A percentile compares a stretch with the other conserved stretches of the same genome.
Evolutionary conservation across 2,329 filamentous ascomycete genomes (phyloP).

Genomic region (Macrophomina pseudophaseolina): DNA sequence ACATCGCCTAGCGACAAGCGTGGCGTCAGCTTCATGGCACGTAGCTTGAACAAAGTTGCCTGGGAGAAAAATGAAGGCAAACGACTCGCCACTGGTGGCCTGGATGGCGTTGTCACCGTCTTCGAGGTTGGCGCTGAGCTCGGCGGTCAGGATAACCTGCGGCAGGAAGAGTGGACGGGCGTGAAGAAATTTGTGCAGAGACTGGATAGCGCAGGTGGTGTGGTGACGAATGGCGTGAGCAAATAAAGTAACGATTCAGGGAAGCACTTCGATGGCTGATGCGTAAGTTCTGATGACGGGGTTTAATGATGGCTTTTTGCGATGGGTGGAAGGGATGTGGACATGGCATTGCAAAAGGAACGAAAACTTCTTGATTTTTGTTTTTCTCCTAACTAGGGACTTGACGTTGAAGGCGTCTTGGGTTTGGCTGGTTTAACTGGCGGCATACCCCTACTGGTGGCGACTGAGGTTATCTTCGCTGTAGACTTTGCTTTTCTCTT

Average conservation of each 20-base stretch:
- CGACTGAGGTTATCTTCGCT: neutral
- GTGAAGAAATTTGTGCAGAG: slow-evolving; percentile 88
- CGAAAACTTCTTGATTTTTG: neutral
- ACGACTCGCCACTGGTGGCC: slow-evolving; percentile 84
- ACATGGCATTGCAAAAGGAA: neutral
- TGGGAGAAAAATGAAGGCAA: slow-evolving; percentile 93
- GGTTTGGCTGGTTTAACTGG: slow-evolving; percentile 14
- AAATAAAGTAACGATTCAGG: slow-evolving; percentile 1
- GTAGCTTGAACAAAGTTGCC: slow-evolving; percentile 90
- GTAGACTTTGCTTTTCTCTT: neutral
- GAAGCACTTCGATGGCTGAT: neutral
- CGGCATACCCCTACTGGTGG: slow-evolving; percentile 18
- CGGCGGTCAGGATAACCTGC: slow-evolving; percentile 81
- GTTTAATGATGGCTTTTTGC: neutral
- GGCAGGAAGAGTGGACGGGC: slow-evolving; percentile 88
- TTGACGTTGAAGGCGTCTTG: slow-evolving; percentile 9
- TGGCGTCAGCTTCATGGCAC: slow-evolving; percentile 68
- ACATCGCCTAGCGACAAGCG: slow-evolving; percentile 69
- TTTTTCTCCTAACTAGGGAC: slow-evolving; percentile 3
- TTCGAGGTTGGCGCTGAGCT: slow-evolving; percentile 87
- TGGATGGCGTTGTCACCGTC: slow-evolving; percentile 87
- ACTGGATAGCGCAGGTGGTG: slow-evolving; percentile 57
- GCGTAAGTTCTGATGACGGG: neutral
- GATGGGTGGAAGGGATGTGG: neutral
- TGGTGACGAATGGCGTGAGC: slow-evolving; percentile 15